Evolutionary conservation across 768 basidiomycete species (phyloP), one percentile per base, ranked within the genome.

Genomic region (Trametes gibbosa): DNA sequence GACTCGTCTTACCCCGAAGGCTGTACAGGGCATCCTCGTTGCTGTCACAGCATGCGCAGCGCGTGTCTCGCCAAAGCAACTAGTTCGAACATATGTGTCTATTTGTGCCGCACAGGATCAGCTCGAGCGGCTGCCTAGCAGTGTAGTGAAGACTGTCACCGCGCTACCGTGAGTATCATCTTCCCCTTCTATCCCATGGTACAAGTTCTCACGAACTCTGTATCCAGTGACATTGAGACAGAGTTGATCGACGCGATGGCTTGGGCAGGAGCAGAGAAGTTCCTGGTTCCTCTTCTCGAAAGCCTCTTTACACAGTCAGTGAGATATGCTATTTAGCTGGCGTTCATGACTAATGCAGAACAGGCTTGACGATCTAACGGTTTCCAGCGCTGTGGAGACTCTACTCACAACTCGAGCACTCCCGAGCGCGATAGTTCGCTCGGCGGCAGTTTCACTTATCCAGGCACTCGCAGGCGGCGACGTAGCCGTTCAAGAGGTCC

Each of bases 61-160:
- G 12, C 72, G 72, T 3, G 81, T 86, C 1, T 73, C 78, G 1
- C 74, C 81, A 1, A 75, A 77, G 21, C 87, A 92, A 63, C 81
- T 89, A 39, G 69, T 91, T 3, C 87, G 81, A 43, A 83, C 90
- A 1, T 69, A 84, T 0, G 73, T 92, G 23, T 82, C 86, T 1
- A 75, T 95, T 1, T 86, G 84, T 63, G 80, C 80, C 21, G 73
- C 84, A 9, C 89, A 93, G 71, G 75, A 82, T 16, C 76, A 80
- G 56, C 63, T 88, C 14, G 76, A 81, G 43, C 65, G 67, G 8
- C 73, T 90, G 19, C 56, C 70, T 2, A 58, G 63, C 16, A 42
- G 56, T 14, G 64, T 70, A 0, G 54, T 67, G 6, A 61, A 62
- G 45, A 50, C 59, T 1, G 19, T 90, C 48, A 62, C 82, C 41